Percentiles rank a stretch among this genome's conserved stretches.
Evolutionary conservation across 805 yeast species (phyloP).

Genomic region (Candida caryicola): DNA sequence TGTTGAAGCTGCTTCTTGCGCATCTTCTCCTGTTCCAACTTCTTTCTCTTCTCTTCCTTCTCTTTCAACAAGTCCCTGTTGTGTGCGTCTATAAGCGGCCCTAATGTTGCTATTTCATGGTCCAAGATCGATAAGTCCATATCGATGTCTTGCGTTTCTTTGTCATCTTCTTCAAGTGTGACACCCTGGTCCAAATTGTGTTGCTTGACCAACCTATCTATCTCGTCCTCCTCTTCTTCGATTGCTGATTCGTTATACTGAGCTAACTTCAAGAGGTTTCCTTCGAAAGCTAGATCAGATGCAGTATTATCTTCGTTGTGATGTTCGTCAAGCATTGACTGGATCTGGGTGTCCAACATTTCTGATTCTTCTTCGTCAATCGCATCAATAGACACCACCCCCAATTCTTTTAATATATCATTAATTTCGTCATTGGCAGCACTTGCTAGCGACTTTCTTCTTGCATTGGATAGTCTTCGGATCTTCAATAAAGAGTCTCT

Average conservation of each 20-base stretch:
- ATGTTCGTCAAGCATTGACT: conserved; percentile 27
- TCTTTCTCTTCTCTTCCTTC: conserved; percentile 18
- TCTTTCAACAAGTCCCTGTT: conserved; percentile 25
- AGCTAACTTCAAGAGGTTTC: conserved; percentile 16
- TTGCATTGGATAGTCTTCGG: conserved; percentile 34
- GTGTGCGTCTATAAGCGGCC: conserved; percentile 39
- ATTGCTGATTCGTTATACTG: conserved; percentile 24
- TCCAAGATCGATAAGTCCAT: conserved; percentile 33
- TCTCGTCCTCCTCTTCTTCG: conserved; percentile 37
- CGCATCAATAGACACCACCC: conserved; percentile 29
- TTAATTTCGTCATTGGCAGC: conserved; percentile 39
- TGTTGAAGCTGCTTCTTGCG: conserved; percentile 12
- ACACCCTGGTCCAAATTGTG: conserved; percentile 36
- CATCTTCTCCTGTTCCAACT: conserved; percentile 20
- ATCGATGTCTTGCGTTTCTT: conserved; percentile 15
- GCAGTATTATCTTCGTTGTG: conserved; percentile 11
- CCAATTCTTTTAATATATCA: conserved; percentile 36
- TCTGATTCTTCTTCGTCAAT: conserved; percentile 28
- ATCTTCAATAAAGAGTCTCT: conserved; percentile 16
- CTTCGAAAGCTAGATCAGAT: conserved; percentile 11
- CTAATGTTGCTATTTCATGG: conserved; percentile 40
- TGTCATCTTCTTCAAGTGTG: conserved; percentile 19
- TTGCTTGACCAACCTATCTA: conserved; percentile 33
- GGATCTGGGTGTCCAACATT: conserved; percentile 30
- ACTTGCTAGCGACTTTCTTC: conserved; percentile 37